Evolutionary conservation across 2,329 filamentous ascomycete species (phyloP), one percentile per base, ranked within the genome.

Genomic region (Laburnicola sp.): DNA sequence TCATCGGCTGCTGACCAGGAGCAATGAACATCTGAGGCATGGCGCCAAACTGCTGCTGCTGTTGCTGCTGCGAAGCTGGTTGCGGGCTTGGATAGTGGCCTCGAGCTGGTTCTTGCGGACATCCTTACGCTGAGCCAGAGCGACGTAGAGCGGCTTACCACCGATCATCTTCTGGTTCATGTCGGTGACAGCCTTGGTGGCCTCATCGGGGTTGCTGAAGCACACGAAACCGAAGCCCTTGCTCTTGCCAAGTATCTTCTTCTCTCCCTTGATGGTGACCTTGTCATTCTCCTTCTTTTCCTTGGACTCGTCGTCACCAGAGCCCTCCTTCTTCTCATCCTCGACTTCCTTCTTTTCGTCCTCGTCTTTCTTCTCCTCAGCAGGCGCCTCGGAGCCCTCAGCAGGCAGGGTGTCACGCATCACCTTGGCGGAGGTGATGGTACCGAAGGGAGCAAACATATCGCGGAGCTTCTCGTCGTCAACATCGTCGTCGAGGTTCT

Each of bases 91-190:
- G 76, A 99, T 99, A 78, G 91, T 97, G 69, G 93, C 93, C 82
- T 99, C 94, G 65, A 99, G 90, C 60, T 97, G 94, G 81, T 86
- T 96, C 86, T 97, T 96, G 78, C 94, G 92, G 69, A 99, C 93
- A 78, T 99, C 94, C 86, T 99, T 99, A 79, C 94, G 93, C 83
- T 99, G 94, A 60, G 94, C 94, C 61, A 99, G 85, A 66, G 94
- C 94, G 69, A 99, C 94, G 73, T 99, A 99, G 55, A 99, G 83
- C 51, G 94, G 94, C 86, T 99, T 99, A 80, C 84, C 85, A 75
- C 92, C 88, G 64, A 97, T 83, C 94, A 99, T 99, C 77, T 94
- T 91, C 83, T 97, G 93, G 83, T 99, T 99, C 91, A 97, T 97
- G 78, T 99, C 94, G 55, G 92, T 91, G 60, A 99, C 93, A 60